These are phyloP conservation scores for Spathaspora arborariae DNA, from an alignment of 805 yeast genomes.

Conservation along the genomic window DNA sequence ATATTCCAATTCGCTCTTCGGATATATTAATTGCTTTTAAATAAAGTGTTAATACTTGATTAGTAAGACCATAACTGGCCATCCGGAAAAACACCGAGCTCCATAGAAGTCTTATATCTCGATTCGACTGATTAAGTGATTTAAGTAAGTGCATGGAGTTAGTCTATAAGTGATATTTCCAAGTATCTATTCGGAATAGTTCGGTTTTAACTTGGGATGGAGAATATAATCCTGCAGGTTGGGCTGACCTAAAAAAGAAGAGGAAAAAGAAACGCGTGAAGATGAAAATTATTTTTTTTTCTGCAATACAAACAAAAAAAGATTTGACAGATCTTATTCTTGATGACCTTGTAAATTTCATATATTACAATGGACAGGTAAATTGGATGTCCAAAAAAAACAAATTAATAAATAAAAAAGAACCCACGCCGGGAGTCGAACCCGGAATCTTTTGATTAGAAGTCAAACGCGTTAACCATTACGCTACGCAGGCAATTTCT, in stretches of 20 bases:
- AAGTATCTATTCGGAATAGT: too few relatives aligned
- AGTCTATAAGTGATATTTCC: too few relatives aligned
- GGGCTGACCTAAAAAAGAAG: not conserved
- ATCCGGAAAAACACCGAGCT: conserved; percentile 65
- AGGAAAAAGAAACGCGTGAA: not conserved
- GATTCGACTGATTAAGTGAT: conserved; percentile 35
- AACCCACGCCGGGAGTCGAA: conserved; percentile 55
- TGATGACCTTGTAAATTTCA: not conserved
- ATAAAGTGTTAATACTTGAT: conserved; percentile 71
- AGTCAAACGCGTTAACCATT: conserved; percentile 67
- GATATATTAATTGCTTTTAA: conserved; percentile 51
- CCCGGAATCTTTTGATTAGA: conserved; percentile 65
- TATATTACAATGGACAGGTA: not conserved
- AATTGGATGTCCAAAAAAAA: not conserved
- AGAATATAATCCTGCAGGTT: not conserved
- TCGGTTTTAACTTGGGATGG: too few relatives aligned
- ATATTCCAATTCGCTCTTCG: conserved; percentile 63
- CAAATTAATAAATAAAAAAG: conserved; percentile 3
- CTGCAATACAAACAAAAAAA: not conserved
- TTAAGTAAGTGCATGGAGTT: conserved; percentile 25
- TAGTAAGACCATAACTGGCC: conserved; percentile 73
- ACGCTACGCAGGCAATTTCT: conserved; percentile 52
- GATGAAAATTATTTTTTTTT: not conserved
- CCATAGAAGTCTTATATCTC: conserved; percentile 64
- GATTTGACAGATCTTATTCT: not conserved